Conservation (phyloP, 805 yeast species). For the Ogataea nitratoaversa region DNA sequence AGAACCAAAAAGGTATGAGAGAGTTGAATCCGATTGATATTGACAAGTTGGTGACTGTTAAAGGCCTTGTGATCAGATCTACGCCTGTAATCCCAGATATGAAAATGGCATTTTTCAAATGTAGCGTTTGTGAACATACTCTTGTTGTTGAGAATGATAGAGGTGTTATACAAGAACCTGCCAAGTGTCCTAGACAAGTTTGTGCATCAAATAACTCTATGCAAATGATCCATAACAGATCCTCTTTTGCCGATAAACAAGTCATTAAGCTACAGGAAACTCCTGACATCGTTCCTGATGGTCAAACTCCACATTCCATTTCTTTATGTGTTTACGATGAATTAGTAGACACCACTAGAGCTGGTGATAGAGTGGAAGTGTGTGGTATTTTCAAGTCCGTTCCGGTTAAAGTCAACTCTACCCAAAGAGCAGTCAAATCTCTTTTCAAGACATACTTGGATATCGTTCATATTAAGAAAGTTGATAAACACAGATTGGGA, state of each 20-base stretch:
- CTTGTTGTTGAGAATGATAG: conserved; percentile 89
- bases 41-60: conserved; percentile 85
- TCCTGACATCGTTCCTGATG: conserved; percentile 87
- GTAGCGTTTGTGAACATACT: conserved; percentile 92
- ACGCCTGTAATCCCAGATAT: conserved; percentile 95
- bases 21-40: conserved; percentile 92
- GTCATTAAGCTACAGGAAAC: conserved; percentile 86
- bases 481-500: conserved; percentile 77
- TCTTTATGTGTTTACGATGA: conserved; percentile 94
- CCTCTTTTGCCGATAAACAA: conserved; percentile 92
- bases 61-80: conserved; percentile 84
- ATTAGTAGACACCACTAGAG: conserved; percentile 87
- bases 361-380: conserved; percentile 95
- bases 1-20: conserved; percentile 74
- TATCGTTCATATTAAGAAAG: conserved; percentile 86
- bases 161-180: conserved; percentile 91
- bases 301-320: conserved; percentile 97
- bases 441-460: conserved; percentile 91
- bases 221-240: conserved; percentile 87
- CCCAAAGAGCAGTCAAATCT: conserved; percentile 77
- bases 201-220: conserved; percentile 83
- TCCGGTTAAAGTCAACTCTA: conserved; percentile 84
- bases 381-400: conserved; percentile 92
- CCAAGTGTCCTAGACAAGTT: conserved; percentile 82
- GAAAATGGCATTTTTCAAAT: conserved; percentile 95